Evolutionary conservation across 1,139 yeast species (phyloP), one percentile per base, ranked within the genome.

Genomic region (Candida frijolesensis): DNA sequence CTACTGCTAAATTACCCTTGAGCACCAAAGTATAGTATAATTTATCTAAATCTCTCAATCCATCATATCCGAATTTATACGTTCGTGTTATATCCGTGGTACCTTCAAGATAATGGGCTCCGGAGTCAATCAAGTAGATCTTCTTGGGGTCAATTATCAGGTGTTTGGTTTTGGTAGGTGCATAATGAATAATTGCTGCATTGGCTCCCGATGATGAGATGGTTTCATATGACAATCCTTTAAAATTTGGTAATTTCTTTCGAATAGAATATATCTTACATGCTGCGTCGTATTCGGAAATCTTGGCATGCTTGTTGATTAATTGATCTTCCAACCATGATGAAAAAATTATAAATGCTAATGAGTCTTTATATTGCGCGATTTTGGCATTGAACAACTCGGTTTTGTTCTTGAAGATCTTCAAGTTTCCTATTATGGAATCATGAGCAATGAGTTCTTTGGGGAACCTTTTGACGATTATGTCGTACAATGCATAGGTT

Each of bases 31-130:
- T 74, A 56, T 80, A 81, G 49, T 66, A 73, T 61, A 68, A 79
- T 58, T 59, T 72, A 65, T 60, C 63, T 39, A 56, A 68, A 12
- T 55, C 68, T 45, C 59, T 58, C 40, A 60, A 50, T 0, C 62
- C 63, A 0, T 62, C 62, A 38, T 60, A 42, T 5, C 73, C 74
- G 57, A 81, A 79, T 57, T 75, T 74, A 51, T 70, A 68, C 0
- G 85, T 79, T 51, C 86, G 66, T 2, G 86, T 81, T 10, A 80
- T 81, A 60, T 81, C 85, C 1, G 86, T 82, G 1, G 86, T 82
- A 2, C 85, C 85, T 60, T 82, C 84, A 45, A 81, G 65, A 58
- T 71, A 82, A 48, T 82, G 85, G 4, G 81, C 78, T 3, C 86
- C 86, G 0, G 84, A 72, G 60, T 82, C 86, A 37, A 79, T 57